Percentiles rank a stretch among this genome's conserved stretches.
These are phyloP conservation scores for Echites panduratus DNA, from an alignment of 257 asterid genomes.

Conservation along the genomic window DNA sequence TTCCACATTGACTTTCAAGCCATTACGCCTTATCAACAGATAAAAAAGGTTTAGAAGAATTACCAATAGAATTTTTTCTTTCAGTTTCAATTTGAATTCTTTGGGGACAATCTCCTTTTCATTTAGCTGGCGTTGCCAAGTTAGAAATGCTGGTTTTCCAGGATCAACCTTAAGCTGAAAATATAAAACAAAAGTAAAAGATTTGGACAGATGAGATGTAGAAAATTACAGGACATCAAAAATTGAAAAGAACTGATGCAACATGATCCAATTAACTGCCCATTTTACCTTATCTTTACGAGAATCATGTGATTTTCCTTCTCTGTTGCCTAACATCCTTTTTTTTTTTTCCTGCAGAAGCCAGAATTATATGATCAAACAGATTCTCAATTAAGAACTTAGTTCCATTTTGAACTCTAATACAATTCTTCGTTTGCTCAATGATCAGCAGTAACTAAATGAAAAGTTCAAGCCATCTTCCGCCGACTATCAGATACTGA, in stretches of 20 bases:
- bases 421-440: background rate
- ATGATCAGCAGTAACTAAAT: background rate
- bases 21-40: background rate
- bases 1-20: background rate
- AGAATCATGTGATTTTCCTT: constrained; percentile 33
- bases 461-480: too few relatives aligned
- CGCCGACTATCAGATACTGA: too few relatives aligned
- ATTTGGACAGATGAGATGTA: background rate
- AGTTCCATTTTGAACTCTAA: background rate
- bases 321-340: constrained; percentile 49
- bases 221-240: background rate
- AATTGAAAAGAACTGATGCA: background rate
- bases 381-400: background rate
- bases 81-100: constrained; percentile 44
- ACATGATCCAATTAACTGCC: background rate
- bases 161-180: constrained; percentile 2
- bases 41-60: constrained; percentile 17
- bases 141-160: background rate
- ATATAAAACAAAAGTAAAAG: background rate
- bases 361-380: background rate
- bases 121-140: constrained; percentile 7
- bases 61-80: constrained; percentile 69
- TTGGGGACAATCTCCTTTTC: background rate
- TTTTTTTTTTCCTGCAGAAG: constrained; percentile 43
- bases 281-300: constrained; percentile 36